These are phyloP conservation scores for Coemansia sp. DNA, from an alignment of 192 early-diverging fungal species.

Conservation along the genomic window DNA sequence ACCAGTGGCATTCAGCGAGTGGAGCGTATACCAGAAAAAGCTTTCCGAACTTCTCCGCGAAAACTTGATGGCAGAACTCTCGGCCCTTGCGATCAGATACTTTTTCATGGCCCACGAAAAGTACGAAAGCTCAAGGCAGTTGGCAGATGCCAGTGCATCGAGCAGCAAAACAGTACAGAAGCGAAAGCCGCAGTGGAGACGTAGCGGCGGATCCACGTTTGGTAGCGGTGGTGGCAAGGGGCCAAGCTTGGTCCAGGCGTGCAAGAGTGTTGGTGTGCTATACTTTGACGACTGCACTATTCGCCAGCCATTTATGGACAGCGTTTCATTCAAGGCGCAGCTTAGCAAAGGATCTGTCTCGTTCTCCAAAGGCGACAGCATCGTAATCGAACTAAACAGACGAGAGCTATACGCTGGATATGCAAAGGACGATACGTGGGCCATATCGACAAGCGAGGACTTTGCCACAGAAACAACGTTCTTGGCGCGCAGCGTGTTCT, in stretches of 20 bases:
- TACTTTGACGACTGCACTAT: conserved; percentile 45
- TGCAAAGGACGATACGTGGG: conserved; percentile 54
- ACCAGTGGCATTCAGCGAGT: conserved; percentile 23
- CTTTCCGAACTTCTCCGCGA: conserved; percentile 37
- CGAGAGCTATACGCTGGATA: conserved; percentile 47
- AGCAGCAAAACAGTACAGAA: background rate
- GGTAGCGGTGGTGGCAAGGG: background rate
- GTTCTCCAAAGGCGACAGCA: conserved; percentile 33
- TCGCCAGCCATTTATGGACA: conserved; percentile 44
- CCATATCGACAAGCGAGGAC: conserved; percentile 31
- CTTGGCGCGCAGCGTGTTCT: conserved; percentile 52
- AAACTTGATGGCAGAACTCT: conserved; percentile 44
- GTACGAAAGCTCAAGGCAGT: conserved; percentile 11
- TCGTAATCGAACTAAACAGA: conserved; percentile 40
- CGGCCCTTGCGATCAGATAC: conserved; percentile 44
- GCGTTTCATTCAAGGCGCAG: conserved; percentile 34
- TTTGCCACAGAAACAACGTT: conserved; percentile 37
- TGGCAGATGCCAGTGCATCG: background rate
- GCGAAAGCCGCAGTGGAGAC: conserved; percentile 10
- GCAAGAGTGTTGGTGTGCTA: conserved; percentile 37
- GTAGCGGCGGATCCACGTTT: background rate
- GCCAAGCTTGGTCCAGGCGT: conserved; percentile 22
- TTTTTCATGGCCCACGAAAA: conserved; percentile 51
- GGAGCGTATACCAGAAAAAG: conserved; percentile 21
- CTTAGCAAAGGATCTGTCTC: conserved; percentile 12